These are phyloP conservation scores for Geranomyces michiganensis DNA, from an alignment of 192 early-diverging fungal genomes.

Conservation along the genomic window DNA sequence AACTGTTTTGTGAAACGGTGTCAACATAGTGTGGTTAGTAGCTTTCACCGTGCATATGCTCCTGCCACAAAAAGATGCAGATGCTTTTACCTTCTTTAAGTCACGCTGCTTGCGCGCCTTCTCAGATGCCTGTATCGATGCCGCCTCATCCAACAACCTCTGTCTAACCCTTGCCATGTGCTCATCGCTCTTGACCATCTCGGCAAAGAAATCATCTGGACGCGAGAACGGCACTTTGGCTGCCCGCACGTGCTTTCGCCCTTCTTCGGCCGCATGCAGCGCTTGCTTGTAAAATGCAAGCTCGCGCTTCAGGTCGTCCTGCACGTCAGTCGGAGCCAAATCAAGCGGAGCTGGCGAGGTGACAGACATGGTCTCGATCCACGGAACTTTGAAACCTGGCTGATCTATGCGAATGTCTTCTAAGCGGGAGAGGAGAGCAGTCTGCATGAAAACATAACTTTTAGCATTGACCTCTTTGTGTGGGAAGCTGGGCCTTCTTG, in stretches of 20 bases:
- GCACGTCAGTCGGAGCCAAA: constrained; percentile 53
- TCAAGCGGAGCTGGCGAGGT: constrained; percentile 42
- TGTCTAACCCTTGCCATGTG: constrained; percentile 92
- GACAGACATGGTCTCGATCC: constrained; percentile 52
- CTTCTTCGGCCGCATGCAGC: constrained; percentile 72
- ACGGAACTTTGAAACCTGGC: constrained; percentile 44
- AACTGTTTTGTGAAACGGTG: too few relatives aligned
- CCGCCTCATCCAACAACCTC: constrained; percentile 80
- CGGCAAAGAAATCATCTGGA: constrained; percentile 96
- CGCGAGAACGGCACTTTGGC: constrained; percentile 76
- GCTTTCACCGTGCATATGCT: background rate
- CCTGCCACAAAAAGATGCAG: background rate
- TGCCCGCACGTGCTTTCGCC: constrained; percentile 62
- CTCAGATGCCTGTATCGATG: constrained; percentile 78
- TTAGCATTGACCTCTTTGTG: constrained; percentile 9
- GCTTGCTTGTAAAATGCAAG: constrained; percentile 93
- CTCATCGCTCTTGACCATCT: constrained; percentile 97
- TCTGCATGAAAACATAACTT: constrained; percentile 18
- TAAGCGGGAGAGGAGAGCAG: constrained; percentile 43
- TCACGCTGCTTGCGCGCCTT: constrained; percentile 86
- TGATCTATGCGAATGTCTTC: constrained; percentile 44
- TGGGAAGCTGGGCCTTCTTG: background rate
- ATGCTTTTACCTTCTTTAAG: constrained; percentile 69
- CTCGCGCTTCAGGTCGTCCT: constrained; percentile 92
- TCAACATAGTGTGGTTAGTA: background rate